Percentiles rank a stretch among this genome's conserved stretches.
These are phyloP conservation scores for Botrytis byssoidea DNA, from an alignment of 2,329 filamentous ascomycete species.

Conservation along the genomic window DNA sequence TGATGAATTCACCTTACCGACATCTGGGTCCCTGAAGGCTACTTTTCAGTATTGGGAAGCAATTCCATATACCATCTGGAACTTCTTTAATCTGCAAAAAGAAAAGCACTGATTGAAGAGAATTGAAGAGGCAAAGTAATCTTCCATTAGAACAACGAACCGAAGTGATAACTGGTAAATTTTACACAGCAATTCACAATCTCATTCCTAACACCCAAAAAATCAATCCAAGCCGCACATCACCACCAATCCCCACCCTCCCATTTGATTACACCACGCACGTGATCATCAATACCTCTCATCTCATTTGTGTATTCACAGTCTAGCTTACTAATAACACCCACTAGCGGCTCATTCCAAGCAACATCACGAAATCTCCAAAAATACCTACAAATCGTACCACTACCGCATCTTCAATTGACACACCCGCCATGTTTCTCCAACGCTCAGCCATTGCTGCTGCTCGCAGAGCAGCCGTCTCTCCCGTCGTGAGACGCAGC, in stretches of 20 bases:
- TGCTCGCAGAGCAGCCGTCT: slow-evolving; percentile 58
- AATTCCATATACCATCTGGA: not conserved
- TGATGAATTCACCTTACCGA: not conserved
- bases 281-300: not conserved
- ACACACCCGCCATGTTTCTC: slow-evolving; percentile 54
- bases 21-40: not conserved
- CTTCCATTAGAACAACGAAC: not conserved
- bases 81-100: not conserved
- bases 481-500: slow-evolving; percentile 55
- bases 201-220: not conserved
- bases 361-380: slow-evolving; percentile 17
- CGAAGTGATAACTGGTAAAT: not conserved
- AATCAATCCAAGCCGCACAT: not conserved
- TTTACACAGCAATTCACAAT: not conserved
- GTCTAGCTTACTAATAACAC: slow-evolving; percentile 4
- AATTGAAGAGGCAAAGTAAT: not conserved
- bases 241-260: slow-evolving; percentile 2
- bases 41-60: not conserved
- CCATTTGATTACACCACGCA: not conserved
- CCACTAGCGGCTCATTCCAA: slow-evolving; percentile 16
- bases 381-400: slow-evolving; percentile 21
- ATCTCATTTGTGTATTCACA: not conserved
- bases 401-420: slow-evolving; percentile 22
- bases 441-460: slow-evolving; percentile 61
- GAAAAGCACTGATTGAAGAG: not conserved